These are phyloP conservation scores for Thielaviopsis punctulata DNA, from an alignment of 2,329 filamentous ascomycete genomes.

Conservation along the genomic window DNA sequence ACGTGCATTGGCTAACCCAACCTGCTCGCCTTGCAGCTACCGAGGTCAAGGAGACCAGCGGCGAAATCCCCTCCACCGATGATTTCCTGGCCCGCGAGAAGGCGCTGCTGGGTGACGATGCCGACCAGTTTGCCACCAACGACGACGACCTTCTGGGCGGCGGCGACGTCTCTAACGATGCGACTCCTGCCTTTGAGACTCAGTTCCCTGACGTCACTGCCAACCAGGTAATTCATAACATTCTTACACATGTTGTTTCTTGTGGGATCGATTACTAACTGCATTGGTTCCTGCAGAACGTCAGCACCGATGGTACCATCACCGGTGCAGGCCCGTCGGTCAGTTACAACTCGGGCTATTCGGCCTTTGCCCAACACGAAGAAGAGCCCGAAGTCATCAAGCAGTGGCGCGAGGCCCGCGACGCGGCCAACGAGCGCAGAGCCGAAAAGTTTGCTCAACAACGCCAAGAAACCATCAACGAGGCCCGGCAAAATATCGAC, in stretches of 20 bases:
- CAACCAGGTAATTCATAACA: slow-evolving; percentile 43
- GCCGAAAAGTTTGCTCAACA: slow-evolving; percentile 67
- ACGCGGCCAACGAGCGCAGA: slow-evolving; percentile 66
- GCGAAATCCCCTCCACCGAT: slow-evolving; percentile 41
- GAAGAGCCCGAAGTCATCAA: slow-evolving; percentile 77
- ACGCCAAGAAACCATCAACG: slow-evolving; percentile 71
- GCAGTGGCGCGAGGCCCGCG: slow-evolving; percentile 83
- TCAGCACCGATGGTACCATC: slow-evolving; percentile 62
- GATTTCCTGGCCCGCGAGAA: slow-evolving; percentile 90
- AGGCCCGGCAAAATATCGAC: slow-evolving; percentile 87
- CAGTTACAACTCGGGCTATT: slow-evolving; percentile 44
- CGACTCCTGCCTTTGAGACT: slow-evolving; percentile 72
- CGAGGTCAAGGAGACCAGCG: slow-evolving; percentile 39
- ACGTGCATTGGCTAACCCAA: slow-evolving; percentile 4
- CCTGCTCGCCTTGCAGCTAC: slow-evolving; percentile 33
- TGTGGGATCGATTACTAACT: too few relatives aligned
- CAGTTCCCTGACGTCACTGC: slow-evolving; percentile 69
- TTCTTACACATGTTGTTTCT: too few relatives aligned
- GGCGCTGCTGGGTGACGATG: slow-evolving; percentile 79
- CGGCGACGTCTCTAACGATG: slow-evolving; percentile 42
- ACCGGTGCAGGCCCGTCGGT: slow-evolving; percentile 46
- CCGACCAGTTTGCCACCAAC: slow-evolving; percentile 70
- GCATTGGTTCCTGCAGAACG: slow-evolving; percentile 31
- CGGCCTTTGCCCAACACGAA: slow-evolving; percentile 41
- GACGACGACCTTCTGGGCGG: slow-evolving; percentile 42